Conservation (phyloP, 2,329 filamentous ascomycete species). For the Colletotrichum limetticola region DNA sequence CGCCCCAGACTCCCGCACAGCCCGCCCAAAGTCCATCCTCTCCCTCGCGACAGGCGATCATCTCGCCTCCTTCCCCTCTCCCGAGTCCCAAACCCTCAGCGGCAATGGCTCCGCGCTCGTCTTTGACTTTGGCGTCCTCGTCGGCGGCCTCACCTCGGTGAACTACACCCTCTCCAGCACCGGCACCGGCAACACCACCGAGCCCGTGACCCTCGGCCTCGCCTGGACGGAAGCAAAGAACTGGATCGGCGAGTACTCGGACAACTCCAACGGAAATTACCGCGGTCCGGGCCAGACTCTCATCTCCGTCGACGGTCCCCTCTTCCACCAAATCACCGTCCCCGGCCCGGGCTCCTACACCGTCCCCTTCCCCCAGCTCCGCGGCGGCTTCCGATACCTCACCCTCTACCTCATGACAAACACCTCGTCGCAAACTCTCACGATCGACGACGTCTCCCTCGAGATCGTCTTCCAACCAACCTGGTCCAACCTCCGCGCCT, state of each 20-base stretch:
- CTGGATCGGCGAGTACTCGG: conserved; percentile 58
- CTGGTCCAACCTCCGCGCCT: conserved; percentile 59
- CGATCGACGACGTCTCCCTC: conserved; percentile 46
- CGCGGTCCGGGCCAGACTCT: conserved; percentile 44
- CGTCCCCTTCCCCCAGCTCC: conserved; percentile 49
- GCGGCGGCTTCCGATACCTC: conserved; percentile 65
- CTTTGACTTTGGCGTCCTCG: conserved; percentile 69
- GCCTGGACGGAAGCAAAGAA: conserved; percentile 60
- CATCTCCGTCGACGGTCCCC: conserved; percentile 51
- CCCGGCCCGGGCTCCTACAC: conserved; percentile 45
- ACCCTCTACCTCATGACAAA: conserved; percentile 51
- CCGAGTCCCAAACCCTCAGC: conserved; percentile 23
- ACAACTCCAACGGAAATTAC: conserved; percentile 57
- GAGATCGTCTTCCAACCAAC: conserved; percentile 52
- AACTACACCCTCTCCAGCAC: conserved; percentile 54
- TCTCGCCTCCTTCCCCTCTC: conserved; percentile 44
- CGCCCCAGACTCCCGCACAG: conserved; percentile 61
- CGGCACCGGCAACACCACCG: conserved; percentile 45
- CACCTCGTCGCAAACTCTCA: conserved; percentile 11
- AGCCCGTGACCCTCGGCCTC: conserved; percentile 51
- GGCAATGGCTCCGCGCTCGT: conserved; percentile 64
- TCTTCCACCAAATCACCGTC: conserved; percentile 53
- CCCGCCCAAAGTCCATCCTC: conserved; percentile 57
- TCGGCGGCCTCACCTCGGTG: conserved; percentile 66
- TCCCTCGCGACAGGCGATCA: conserved; percentile 44